Conservation (phyloP, 257 asterid species). For the Catharanthus roseus region DNA sequence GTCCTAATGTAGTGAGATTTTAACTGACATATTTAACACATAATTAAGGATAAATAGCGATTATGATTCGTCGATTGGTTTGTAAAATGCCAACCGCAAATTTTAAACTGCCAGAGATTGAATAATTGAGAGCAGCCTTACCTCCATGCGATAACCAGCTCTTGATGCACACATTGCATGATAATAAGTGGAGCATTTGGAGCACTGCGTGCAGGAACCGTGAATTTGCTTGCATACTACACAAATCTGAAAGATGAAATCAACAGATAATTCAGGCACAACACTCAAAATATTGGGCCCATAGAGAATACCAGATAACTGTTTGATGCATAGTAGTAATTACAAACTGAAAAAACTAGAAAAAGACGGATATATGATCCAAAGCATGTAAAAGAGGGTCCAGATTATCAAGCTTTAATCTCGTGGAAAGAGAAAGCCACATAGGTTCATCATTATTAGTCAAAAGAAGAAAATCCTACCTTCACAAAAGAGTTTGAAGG, state of each 20-base stretch:
- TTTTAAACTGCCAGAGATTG: neutral
- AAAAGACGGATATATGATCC: neutral
- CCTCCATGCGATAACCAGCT: constrained; percentile 99
- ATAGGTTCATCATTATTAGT: neutral
- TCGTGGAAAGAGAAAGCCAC: neutral
- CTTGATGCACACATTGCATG: constrained; percentile 97
- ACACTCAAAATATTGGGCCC: neutral
- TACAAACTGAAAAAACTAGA: neutral
- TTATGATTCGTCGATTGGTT: neutral
- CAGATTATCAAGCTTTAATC: neutral
- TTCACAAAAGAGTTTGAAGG: constrained; percentile 89
- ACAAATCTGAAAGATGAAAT: constrained; percentile 58
- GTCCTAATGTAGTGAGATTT: neutral
- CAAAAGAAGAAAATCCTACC: constrained; percentile 35
- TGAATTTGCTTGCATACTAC: constrained; percentile 98
- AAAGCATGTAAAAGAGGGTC: neutral
- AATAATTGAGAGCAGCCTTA: constrained; percentile 31
- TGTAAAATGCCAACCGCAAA: neutral
- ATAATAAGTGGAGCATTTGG: constrained; percentile 88
- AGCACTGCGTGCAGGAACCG: constrained; percentile 97
- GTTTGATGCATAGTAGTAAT: neutral
- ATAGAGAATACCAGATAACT: neutral
- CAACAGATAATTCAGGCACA: constrained; percentile 1
- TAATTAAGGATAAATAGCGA: neutral
- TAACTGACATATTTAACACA: neutral